Evolutionary conservation across 108 stramenopile species (phyloP).

Genomic region (Fistulifera solaris): DNA sequence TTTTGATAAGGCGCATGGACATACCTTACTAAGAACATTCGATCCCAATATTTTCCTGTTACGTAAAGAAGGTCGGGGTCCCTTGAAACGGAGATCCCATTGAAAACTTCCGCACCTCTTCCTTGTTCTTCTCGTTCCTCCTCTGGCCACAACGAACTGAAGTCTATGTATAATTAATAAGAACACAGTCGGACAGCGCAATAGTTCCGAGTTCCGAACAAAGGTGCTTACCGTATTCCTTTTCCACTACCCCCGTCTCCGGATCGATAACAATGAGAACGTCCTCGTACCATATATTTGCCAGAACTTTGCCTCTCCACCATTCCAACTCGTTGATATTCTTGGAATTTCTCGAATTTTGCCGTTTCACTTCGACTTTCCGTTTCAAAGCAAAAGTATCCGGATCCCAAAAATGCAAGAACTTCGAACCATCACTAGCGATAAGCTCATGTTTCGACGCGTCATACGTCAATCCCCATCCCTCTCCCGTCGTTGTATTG

Average conservation of each 20-base stretch:
- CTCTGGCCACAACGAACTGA: conserved; percentile 49
- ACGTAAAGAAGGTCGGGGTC: conserved; percentile 60
- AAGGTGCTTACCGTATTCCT: conserved; percentile 68
- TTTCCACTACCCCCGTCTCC: conserved; percentile 54
- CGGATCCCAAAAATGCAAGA: conserved; percentile 71
- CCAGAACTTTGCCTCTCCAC: conserved; percentile 67
- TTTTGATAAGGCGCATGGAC: not conserved
- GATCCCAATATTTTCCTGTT: conserved; percentile 64
- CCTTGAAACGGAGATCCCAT: conserved; percentile 73
- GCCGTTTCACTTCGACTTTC: conserved; percentile 37
- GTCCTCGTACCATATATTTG: conserved; percentile 80
- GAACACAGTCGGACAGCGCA: too few species aligned
- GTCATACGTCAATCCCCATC: conserved; percentile 84
- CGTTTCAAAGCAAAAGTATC: conserved; percentile 40
- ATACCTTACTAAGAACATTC: conserved; percentile 50
- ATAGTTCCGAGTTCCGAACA: too few species aligned
- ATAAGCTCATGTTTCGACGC: conserved; percentile 48
- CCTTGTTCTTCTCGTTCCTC: conserved; percentile 18
- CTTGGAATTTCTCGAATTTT: conserved; percentile 30
- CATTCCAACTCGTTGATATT: conserved; percentile 77
- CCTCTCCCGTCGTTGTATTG: conserved; percentile 50
- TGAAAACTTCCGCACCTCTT: conserved; percentile 57
- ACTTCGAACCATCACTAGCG: conserved; percentile 63
- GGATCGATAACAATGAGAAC: conserved; percentile 74
- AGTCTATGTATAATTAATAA: conserved; percentile 27